Evolutionary conservation across 305 asterid species (phyloP).

Genomic region (Coffea humblotiana): DNA sequence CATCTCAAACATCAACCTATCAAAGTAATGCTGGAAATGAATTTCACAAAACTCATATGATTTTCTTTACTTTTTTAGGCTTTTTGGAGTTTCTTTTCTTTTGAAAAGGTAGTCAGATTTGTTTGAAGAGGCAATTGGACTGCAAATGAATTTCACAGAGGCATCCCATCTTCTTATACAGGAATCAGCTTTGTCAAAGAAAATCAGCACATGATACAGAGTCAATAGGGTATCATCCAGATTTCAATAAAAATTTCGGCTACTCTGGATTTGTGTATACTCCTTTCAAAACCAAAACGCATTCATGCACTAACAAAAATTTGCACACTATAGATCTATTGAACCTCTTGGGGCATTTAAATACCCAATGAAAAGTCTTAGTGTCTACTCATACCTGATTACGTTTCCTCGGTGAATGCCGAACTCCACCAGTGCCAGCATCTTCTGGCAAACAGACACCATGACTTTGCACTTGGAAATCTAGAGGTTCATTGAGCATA

Average conservation of each 20-base stretch:
- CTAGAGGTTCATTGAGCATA: not conserved
- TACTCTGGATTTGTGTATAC: not conserved
- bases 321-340: not conserved
- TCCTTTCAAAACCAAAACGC: not conserved
- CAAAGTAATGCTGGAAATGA: not conserved
- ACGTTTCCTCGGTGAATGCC: conserved; percentile 12
- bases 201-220: no score
- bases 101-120: not conserved
- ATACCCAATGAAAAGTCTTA: not conserved
- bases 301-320: not conserved
- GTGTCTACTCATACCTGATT: conserved; percentile 8
- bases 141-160: not conserved
- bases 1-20: not conserved
- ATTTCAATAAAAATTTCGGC: not conserved
- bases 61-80: no score
- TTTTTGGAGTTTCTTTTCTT: not conserved
- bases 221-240: not conserved
- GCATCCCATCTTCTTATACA: not conserved
- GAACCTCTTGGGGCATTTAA: not conserved
- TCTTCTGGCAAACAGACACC: not conserved
- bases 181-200: not conserved
- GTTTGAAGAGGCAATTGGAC: not conserved
- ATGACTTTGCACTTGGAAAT: not conserved
- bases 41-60: no score
- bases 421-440: not conserved